Evolutionary conservation across 208 protist species (phyloP), one percentile per base, ranked within the genome.

Genomic region (Leishmania turanica): DNA sequence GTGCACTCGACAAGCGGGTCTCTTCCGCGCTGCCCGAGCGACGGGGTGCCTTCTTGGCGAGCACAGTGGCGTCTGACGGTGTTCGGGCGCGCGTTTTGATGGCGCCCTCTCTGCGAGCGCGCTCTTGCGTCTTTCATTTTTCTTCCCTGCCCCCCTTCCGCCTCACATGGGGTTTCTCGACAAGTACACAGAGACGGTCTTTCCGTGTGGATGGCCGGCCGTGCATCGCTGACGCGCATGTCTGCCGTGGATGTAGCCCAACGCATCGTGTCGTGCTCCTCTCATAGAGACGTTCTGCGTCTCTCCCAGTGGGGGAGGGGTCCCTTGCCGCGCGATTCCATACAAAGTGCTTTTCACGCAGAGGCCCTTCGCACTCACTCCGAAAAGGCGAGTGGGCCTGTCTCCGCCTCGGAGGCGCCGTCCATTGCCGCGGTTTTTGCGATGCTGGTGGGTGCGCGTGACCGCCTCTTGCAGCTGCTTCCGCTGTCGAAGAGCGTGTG

Each of bases 311-410:
- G 34, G 1, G 1, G 81, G n/a, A n/a, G n/a, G 75, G 15, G 34
- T 37, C 75, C 81, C 0, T 54, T 84, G 9, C 54, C 42, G 7
- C 66, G 51, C 24, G 51, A 80, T 11, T 56, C 51, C 9, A 70
- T 80, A 17, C 64, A 79, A 72, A 31, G 79, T 1, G 64, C 81
- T 9, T 80, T 80, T 64, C 75, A 73, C 37, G 45, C 54, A n/a
- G 69, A 60, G 53, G 75, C 75, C 15, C 60, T 84, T 47, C 68
- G 47, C 7, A 34, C 64, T 11, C 81, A 80, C 81, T 69, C 75
- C 21, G 81, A 84, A n/a, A 84, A 80, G 64, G 27, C 56, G 21
- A 21, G 7, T 9, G 66, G 3, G 27, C 66, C 13, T 21, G 34
- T 49, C 66, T 31, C n/a, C 9, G 49, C 75, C n/a, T 34, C 58